Conservation (phyloP, 2,329 filamentous ascomycete genomes). For the Parastagonospora nodorum region DNA sequence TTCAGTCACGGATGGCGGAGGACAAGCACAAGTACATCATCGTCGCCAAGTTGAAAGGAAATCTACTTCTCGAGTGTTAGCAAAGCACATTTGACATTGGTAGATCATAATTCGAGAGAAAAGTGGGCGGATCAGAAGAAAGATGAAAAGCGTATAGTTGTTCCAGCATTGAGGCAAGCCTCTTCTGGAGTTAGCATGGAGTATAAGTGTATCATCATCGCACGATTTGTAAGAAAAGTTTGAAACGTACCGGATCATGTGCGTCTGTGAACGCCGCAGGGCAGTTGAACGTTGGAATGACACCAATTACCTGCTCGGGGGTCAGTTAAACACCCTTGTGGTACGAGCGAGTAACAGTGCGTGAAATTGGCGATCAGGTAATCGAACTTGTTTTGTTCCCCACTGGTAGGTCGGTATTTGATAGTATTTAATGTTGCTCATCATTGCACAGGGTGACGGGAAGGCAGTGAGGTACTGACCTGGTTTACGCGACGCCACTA, state of each 20-base stretch:
- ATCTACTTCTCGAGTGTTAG: conserved; percentile 3
- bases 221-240: conserved; percentile 7
- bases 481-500: conserved; percentile 5
- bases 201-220: conserved; percentile 44
- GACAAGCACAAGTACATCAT: background rate
- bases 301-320: no score
- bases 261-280: background rate
- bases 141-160: conserved; percentile 48
- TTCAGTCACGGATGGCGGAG: background rate
- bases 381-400: conserved; percentile 47
- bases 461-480: conserved; percentile 19
- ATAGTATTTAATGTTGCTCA: conserved; percentile 47
- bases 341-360: background rate
- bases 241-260: background rate
- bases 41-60: no score
- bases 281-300: background rate
- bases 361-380: conserved; percentile 35
- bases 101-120: background rate
- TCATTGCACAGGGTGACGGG: conserved; percentile 26
- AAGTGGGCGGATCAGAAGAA: conserved; percentile 39
- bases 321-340: no score
- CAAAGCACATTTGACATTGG: conserved; percentile 1
- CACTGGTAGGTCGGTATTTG: conserved; percentile 46
- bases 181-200: conserved; percentile 48
- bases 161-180: conserved; percentile 40